A percentile compares a stretch with the other conserved stretches of the same genome.
Evolutionary conservation across 805 yeast species (phyloP).

Genomic region (Nakazawaea holstii): DNA sequence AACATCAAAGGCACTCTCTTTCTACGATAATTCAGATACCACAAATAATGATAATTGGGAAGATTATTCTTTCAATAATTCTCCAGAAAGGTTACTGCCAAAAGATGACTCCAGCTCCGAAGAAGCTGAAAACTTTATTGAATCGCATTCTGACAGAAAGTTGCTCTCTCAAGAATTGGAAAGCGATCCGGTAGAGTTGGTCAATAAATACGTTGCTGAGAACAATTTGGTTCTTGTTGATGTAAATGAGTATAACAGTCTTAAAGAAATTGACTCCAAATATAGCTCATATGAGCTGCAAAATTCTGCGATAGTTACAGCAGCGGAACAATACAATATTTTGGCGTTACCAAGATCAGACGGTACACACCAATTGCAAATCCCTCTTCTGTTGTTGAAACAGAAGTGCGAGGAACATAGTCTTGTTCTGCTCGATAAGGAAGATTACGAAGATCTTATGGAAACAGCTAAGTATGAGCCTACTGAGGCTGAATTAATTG

Average conservation of each 20-base stretch:
- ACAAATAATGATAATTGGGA: conserved; percentile 20
- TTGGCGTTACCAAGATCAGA: conserved; percentile 23
- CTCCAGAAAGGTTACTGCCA: background rate
- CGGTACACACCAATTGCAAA: conserved; percentile 8
- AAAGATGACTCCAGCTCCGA: conserved; percentile 14
- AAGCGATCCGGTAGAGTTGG: conserved; percentile 7
- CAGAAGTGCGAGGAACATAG: conserved; percentile 14
- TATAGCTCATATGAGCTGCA: background rate
- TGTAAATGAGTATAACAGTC: conserved; percentile 14
- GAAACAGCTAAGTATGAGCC: conserved; percentile 15
- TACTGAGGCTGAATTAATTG: conserved; percentile 12
- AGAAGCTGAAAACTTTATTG: conserved; percentile 6
- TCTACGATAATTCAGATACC: conserved; percentile 17
- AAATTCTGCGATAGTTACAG: conserved; percentile 17
- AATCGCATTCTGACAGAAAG: background rate
- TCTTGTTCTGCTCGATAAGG: conserved; percentile 15
- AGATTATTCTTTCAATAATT: conserved; percentile 13
- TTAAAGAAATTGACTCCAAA: conserved; percentile 1
- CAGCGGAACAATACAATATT: conserved; percentile 20
- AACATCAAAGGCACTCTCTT: conserved; percentile 12
- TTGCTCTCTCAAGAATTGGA: conserved; percentile 16
- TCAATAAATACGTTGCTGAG: background rate
- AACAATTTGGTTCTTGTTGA: conserved; percentile 21
- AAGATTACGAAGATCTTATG: conserved; percentile 20
- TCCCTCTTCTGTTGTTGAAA: conserved; percentile 12